A percentile compares a stretch with the other conserved stretches of the same genome.
Conservation (phyloP, 495 filamentous ascomycete genomes). For the Tuber umbilicatum region DNA sequence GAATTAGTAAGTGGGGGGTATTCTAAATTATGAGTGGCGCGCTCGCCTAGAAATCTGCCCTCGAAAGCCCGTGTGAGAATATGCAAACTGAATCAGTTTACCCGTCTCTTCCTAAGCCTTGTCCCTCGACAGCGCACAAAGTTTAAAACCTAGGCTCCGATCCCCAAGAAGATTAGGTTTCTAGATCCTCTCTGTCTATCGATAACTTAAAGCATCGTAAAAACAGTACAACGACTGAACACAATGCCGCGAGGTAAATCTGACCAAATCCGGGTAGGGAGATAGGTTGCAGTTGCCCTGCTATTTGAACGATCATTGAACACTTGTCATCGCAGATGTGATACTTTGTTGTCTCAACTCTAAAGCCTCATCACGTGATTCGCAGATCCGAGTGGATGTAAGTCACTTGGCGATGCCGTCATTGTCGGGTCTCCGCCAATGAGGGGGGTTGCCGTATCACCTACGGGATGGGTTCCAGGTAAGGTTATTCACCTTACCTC, state of each 20-base stretch:
- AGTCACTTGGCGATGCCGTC: background rate
- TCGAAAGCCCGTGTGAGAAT: background rate
- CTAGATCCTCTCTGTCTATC: background rate
- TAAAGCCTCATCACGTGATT: background rate
- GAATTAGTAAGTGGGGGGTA: background rate
- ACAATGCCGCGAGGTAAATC: background rate
- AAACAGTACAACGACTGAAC: background rate
- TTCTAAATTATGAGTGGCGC: background rate
- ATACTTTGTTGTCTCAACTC: background rate
- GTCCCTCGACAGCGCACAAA: background rate
- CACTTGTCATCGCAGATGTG: background rate
- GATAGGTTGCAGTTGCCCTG: background rate
- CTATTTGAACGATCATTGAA: background rate
- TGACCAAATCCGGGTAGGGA: background rate
- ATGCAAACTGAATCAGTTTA: background rate
- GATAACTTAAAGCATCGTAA: background rate
- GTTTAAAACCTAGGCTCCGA: background rate
- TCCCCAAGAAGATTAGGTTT: background rate
- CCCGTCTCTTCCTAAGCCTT: background rate
- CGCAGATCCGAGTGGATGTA: too few relatives aligned
- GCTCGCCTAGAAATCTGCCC: background rate
- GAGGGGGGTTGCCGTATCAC: background rate
- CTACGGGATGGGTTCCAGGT: background rate
- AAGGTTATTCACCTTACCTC: background rate
- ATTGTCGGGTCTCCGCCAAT: background rate